phyloP scores from a whole-genome alignment of 345 rosid species.

The Citrus sp. region DNA sequence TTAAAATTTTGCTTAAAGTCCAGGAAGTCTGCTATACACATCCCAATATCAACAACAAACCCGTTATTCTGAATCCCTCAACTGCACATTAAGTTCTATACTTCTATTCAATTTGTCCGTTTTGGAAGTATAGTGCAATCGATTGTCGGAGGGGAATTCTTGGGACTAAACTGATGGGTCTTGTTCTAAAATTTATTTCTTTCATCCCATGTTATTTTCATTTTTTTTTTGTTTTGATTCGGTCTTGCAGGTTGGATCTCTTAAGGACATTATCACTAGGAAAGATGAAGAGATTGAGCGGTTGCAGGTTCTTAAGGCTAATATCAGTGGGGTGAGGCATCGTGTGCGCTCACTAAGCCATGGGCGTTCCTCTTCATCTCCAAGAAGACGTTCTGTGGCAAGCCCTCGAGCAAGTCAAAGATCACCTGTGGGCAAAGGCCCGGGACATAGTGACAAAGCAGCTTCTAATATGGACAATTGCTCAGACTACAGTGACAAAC shows the following conservation, averaged over 20 bases:
- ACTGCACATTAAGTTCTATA: not conserved
- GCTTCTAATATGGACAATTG: conserved; percentile 59
- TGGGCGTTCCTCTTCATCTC: conserved; percentile 73
- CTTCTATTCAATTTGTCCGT: not conserved
- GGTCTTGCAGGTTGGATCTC: conserved; percentile 58
- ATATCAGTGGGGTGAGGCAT: conserved; percentile 40
- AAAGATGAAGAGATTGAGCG: conserved; percentile 84
- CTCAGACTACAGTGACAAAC: conserved; percentile 62
- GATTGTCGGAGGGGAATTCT: not conserved
- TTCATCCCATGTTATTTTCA: not conserved
- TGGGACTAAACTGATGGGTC: not conserved
- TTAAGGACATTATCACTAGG: conserved; percentile 61
- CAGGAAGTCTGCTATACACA: not conserved
- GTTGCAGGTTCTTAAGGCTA: conserved; percentile 49
- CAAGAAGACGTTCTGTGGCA: conserved; percentile 58
- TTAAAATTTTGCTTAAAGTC: not conserved
- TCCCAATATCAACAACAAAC: not conserved
- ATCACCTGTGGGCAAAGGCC: conserved; percentile 34
- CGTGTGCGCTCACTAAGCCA: conserved; percentile 40
- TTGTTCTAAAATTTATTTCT: not conserved
- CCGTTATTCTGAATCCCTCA: not conserved
- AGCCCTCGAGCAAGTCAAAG: conserved; percentile 38
- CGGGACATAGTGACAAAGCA: conserved; percentile 36
- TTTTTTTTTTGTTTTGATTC: conserved; percentile 7
- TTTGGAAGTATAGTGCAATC: not conserved